Conservation (phyloP, 495 filamentous ascomycete genomes). For the Aspergillus biplanus region DNA sequence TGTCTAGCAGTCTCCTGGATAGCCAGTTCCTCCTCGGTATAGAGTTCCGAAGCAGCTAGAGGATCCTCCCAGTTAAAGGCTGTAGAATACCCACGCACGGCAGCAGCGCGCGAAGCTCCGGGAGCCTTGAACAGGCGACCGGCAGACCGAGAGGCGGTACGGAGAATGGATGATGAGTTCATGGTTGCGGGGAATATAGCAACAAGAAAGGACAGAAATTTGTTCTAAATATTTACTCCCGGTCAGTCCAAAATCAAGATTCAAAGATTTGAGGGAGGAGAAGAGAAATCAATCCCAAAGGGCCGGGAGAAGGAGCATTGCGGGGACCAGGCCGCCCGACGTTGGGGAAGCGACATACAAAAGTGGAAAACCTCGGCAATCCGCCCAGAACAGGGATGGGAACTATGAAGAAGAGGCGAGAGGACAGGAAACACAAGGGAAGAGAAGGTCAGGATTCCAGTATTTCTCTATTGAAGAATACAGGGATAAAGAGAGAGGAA, state of each 20-base stretch:
- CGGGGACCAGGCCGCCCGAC: constrained; percentile 7
- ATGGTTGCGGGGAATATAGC: constrained; percentile 27
- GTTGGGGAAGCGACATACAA: background rate
- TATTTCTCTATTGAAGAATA: background rate
- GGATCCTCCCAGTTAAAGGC: constrained; percentile 94
- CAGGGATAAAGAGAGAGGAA: background rate
- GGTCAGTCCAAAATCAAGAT: background rate
- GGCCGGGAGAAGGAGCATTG: constrained; percentile 1
- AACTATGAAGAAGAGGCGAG: background rate
- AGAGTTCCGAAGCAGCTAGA: constrained; percentile 68
- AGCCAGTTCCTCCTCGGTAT: constrained; percentile 87
- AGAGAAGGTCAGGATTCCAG: background rate
- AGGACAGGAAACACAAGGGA: background rate
- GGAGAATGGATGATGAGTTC: constrained; percentile 43
- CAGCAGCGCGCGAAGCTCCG: constrained; percentile 13
- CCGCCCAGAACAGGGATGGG: background rate
- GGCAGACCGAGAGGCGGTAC: constrained; percentile 40
- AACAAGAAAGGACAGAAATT: constrained; percentile 1
- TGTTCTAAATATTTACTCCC: background rate
- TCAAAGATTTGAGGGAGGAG: background rate
- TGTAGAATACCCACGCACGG: constrained; percentile 51
- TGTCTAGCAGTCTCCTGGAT: constrained; percentile 85
- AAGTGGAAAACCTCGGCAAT: constrained; percentile 24
- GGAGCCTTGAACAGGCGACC: constrained; percentile 15
- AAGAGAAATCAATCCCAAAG: background rate